A percentile compares a stretch with the other conserved stretches of the same genome.
Evolutionary conservation across 2,329 filamentous ascomycete genomes (phyloP).

Genomic region (Endoconidiophora laricicola): DNA sequence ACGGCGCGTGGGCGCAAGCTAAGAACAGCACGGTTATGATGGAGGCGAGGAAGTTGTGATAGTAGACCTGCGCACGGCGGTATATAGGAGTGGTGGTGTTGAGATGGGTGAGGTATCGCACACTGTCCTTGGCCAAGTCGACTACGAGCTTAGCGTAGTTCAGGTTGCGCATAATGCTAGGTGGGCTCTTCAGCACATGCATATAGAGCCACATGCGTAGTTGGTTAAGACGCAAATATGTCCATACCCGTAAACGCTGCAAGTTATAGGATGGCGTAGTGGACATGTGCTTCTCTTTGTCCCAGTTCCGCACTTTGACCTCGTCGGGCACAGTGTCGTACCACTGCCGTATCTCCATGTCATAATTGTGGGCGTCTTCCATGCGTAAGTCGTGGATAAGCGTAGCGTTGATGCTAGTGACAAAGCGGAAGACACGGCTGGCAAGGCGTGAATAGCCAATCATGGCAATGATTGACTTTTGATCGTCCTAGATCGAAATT

Average conservation of each 20-base stretch:
- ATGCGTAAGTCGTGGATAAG: slow-evolving; percentile 48
- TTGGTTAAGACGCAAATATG: slow-evolving; percentile 77
- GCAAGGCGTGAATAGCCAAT: slow-evolving; percentile 68
- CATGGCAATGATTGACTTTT: slow-evolving; percentile 68
- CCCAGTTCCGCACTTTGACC: slow-evolving; percentile 42
- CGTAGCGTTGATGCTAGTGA: slow-evolving; percentile 48
- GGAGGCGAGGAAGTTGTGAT: slow-evolving; percentile 64
- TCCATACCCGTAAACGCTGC: slow-evolving; percentile 62
- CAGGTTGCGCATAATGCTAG: slow-evolving; percentile 63
- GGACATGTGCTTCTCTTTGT: slow-evolving; percentile 32
- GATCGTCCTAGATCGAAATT: slow-evolving; percentile 24
- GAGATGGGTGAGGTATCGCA: slow-evolving; percentile 51
- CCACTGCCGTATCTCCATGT: slow-evolving; percentile 76
- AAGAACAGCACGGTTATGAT: slow-evolving; percentile 62
- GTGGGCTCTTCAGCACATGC: slow-evolving; percentile 69
- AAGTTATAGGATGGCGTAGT: slow-evolving; percentile 46
- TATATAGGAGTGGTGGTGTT: slow-evolving; percentile 60
- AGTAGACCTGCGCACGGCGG: slow-evolving; percentile 54
- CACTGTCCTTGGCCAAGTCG: slow-evolving; percentile 60
- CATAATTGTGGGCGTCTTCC: slow-evolving; percentile 63
- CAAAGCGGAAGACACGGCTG: slow-evolving; percentile 73
- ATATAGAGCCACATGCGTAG: slow-evolving; percentile 81
- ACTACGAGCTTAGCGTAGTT: slow-evolving; percentile 57
- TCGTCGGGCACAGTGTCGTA: slow-evolving; percentile 56
- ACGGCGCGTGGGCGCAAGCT: slow-evolving; percentile 57